Base-by-base conservation (phyloP, 2,329 filamentous ascomycete species). In the Aspergillus uvarum region DNA sequence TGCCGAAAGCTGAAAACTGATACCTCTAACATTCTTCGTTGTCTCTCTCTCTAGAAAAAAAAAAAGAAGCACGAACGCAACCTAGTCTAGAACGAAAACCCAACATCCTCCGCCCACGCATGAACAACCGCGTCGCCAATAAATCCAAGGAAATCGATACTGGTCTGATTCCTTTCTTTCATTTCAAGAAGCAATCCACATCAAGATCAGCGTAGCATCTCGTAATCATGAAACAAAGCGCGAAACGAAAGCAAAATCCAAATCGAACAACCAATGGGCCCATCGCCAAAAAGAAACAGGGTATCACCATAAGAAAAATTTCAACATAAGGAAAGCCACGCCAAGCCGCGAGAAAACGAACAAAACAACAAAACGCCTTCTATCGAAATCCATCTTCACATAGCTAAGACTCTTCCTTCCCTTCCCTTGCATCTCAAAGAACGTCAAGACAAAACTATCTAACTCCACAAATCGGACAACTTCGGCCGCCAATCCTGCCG, bases 401-500 rank as follows among this genome's bases (percentile, higher is more conserved):
- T 29, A 29, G 26, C 26, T 29, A 7, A 35, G 14, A 35, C 32
- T 22, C 21, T 22, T 22, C 22, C 22, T 22, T 3, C 22, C 14
- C 32, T 5, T 16, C 14, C 32, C 32, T 35, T 35, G 32, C 32
- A 35, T 35, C 32, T 35, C 26, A 3, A 10, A 29, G 26, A 3
- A 10, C 7, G 26, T 6, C 8, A 29, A 29, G 0, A 26, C 2
- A 29, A 8, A 29, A 29, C 7, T 29, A 8, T 8, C 32, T 62
- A 72, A 26, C 61, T 47, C 72, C 73, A 75, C 72, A 73, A 74
- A 59, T 72, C 72, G 5, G 71, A 69, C n/a, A 71, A 56, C 29
- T 59, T 65, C 8, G 69, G 70, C 16, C 71, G 73, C 83, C 83
- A 85, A 62, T 82, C 79, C 50, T 77, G 71, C 54, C 66, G 73